Evolutionary conservation across 2,329 filamentous ascomycete species (phyloP).

Genomic region (Ophiobolus disseminans): DNA sequence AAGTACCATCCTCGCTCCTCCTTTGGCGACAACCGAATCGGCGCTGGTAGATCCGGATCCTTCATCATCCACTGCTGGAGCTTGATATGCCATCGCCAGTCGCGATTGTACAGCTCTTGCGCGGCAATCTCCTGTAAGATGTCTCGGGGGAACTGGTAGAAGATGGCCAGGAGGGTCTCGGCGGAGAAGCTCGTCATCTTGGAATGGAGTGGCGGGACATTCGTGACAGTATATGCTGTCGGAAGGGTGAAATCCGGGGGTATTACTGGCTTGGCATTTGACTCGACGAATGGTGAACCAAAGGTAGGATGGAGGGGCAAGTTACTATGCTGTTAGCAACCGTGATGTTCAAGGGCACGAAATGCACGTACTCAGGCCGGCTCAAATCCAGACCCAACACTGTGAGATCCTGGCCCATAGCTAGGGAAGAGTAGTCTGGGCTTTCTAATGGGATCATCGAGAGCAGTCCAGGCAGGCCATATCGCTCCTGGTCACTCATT

Average conservation of each 20-base stretch:
- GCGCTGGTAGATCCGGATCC: slow-evolving; percentile 54
- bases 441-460: slow-evolving; percentile 64
- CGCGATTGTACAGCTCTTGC: slow-evolving; percentile 63
- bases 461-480: slow-evolving; percentile 66
- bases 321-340: slow-evolving; percentile 38
- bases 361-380: slow-evolving; percentile 61
- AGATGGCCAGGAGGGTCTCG: slow-evolving; percentile 73
- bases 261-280: slow-evolving; percentile 64
- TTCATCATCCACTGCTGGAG: slow-evolving; percentile 64
- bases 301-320: slow-evolving; percentile 70
- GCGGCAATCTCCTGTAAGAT: slow-evolving; percentile 71
- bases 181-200: slow-evolving; percentile 66
- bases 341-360: neutral
- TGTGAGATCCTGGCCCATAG: slow-evolving; percentile 69
- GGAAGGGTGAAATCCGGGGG: slow-evolving; percentile 68
- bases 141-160: slow-evolving; percentile 71
- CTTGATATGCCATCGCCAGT: slow-evolving; percentile 63
- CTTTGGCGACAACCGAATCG: slow-evolving; percentile 54
- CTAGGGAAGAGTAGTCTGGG: slow-evolving; percentile 58
- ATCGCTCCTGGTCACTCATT: slow-evolving; percentile 67
- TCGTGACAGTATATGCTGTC: slow-evolving; percentile 69
- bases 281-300: slow-evolving; percentile 67
- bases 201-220: slow-evolving; percentile 67
- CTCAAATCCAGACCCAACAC: slow-evolving; percentile 70
- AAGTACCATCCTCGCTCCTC: slow-evolving; percentile 61